Evolutionary conservation across 2,329 filamentous ascomycete species (phyloP).

Genomic region (Pseudodiploospora longispora): DNA sequence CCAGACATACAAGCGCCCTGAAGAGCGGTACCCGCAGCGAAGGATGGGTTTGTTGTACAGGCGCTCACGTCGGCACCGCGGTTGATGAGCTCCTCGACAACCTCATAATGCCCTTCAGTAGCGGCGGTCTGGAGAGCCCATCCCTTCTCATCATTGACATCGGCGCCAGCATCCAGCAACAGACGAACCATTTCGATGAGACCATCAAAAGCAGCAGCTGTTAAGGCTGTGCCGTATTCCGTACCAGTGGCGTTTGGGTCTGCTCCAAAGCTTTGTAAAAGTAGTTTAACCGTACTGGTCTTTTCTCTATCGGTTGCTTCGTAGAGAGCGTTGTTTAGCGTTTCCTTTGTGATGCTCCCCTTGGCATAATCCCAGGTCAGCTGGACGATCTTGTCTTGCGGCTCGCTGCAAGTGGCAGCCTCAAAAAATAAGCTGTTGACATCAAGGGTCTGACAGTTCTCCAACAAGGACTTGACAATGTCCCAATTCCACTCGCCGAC

Average conservation of each 20-base stretch:
- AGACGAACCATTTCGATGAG: conserved; percentile 19
- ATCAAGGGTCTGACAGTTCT: conserved; percentile 22
- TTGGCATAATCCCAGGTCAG: conserved; percentile 29
- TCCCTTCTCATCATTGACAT: conserved; percentile 25
- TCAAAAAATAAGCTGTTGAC: conserved; percentile 27
- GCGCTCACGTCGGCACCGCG: conserved; percentile 28
- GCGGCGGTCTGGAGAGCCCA: conserved; percentile 32
- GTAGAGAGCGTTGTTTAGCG: conserved; percentile 27
- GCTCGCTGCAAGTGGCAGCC: conserved; percentile 21
- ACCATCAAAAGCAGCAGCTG: conserved; percentile 31
- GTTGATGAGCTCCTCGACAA: conserved; percentile 26
- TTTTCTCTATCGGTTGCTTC: conserved; percentile 32
- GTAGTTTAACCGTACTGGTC: conserved; percentile 25
- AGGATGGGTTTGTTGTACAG: conserved; percentile 17
- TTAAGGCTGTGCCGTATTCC: conserved; percentile 23
- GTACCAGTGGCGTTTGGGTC: conserved; percentile 30
- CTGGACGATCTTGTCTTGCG: conserved; percentile 26
- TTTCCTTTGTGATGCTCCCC: conserved; percentile 22
- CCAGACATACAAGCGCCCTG: conserved; percentile 31
- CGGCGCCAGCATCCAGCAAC: conserved; percentile 25
- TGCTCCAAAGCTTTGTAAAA: conserved; percentile 25
- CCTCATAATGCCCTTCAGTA: conserved; percentile 23
- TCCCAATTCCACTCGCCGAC: conserved; percentile 29
- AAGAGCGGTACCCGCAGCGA: conserved; percentile 27
- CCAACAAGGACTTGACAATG: conserved; percentile 25